Percentiles rank a stretch among this genome's conserved stretches.
Conservation (phyloP, 2,329 filamentous ascomycete species). For the Beauveria rudraprayagi region DNA sequence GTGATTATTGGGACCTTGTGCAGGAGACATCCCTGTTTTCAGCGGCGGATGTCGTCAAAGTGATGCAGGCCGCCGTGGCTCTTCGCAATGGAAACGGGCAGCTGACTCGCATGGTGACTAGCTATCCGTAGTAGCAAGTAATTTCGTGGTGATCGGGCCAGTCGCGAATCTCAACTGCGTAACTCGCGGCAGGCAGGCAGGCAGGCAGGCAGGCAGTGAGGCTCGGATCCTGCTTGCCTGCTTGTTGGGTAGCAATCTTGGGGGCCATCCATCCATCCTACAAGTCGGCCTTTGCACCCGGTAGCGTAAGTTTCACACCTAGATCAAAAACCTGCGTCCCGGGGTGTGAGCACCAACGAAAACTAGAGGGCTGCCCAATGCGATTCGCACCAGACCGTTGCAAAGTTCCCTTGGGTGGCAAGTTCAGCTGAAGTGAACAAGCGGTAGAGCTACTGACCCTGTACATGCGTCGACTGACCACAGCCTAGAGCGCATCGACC, state of each 20-base stretch:
- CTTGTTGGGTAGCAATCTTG: constrained; percentile 5
- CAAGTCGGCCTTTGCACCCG: neutral
- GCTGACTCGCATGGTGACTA: neutral
- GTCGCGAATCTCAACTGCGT: neutral
- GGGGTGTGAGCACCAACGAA: neutral
- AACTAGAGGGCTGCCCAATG: neutral
- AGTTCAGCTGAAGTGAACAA: constrained; percentile 12
- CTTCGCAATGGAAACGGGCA: neutral
- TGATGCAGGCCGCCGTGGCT: neutral
- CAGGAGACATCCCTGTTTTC: constrained; percentile 11
- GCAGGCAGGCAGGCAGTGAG: neutral
- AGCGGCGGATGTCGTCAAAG: constrained; percentile 2
- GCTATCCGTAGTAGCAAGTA: neutral
- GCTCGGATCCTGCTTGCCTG: neutral
- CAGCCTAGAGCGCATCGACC: neutral
- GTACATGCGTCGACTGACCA: neutral
- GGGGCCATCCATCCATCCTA: neutral
- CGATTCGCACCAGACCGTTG: neutral
- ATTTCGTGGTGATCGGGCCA: neutral
- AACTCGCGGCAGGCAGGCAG: neutral
- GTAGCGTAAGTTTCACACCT: neutral
- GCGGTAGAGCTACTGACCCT: constrained; percentile 3
- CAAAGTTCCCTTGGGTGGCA: neutral
- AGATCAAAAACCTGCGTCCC: neutral
- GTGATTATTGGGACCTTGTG: constrained; percentile 4